These are phyloP conservation scores for Citrullus amarus DNA, from an alignment of 306 rosid genomes.

Conservation along the genomic window DNA sequence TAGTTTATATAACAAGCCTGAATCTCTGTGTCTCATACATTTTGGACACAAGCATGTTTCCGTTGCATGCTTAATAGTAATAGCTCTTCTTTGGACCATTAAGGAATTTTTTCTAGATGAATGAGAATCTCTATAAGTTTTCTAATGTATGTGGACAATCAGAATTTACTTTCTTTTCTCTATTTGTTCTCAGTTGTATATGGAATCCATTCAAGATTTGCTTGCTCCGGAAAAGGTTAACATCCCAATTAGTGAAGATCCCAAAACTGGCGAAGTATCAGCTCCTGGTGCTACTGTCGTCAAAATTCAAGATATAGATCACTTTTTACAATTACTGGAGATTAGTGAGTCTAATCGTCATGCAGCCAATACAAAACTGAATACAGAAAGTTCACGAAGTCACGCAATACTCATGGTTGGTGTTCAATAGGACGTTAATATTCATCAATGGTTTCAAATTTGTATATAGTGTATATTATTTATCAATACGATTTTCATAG, in stretches of 20 bases:
- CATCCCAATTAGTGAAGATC: conserved; percentile 46
- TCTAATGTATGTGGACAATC: background rate
- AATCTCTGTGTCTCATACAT: background rate
- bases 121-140: background rate
- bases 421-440: background rate
- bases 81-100: background rate
- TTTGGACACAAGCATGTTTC: background rate
- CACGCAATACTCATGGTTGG: conserved; percentile 54
- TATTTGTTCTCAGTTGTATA: conserved; percentile 35
- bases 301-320: conserved; percentile 35
- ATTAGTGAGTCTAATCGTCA: conserved; percentile 53
- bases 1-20: background rate
- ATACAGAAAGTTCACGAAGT: conserved; percentile 63
- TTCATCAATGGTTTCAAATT: background rate
- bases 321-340: conserved; percentile 36
- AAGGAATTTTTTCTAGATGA: background rate
- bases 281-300: conserved; percentile 51
- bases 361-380: conserved; percentile 57
- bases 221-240: conserved; percentile 53
- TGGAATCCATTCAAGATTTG: conserved; percentile 64
- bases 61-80: background rate
- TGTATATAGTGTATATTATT: background rate
- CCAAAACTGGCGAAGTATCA: conserved; percentile 57
- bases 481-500: conserved; percentile 12
- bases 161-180: background rate